These are phyloP conservation scores for Bipolaris zeicola DNA, from an alignment of 2,329 filamentous ascomycete genomes.

Conservation along the genomic window DNA sequence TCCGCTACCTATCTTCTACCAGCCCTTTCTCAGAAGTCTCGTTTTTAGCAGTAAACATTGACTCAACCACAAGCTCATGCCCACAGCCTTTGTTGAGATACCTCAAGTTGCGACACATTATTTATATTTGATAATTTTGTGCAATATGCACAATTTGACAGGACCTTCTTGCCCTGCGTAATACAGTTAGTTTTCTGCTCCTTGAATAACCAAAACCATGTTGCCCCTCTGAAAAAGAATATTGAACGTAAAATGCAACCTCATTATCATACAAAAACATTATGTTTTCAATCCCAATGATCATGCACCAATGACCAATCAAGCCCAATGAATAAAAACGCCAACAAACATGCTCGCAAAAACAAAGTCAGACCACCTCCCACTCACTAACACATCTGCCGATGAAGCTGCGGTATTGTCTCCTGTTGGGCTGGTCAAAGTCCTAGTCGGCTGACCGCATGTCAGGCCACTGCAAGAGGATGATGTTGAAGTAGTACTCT, in stretches of 20 bases:
- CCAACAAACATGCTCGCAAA: background rate
- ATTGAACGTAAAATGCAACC: background rate
- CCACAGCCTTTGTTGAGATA: too few relatives aligned
- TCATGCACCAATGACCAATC: background rate
- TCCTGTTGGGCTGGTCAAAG: background rate
- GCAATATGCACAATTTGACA: too few relatives aligned
- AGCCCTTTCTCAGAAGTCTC: too few relatives aligned
- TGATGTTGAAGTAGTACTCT: background rate
- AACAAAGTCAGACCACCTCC: background rate
- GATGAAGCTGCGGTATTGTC: background rate
- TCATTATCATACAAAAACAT: background rate
- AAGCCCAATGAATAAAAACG: background rate
- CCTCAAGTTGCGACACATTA: too few relatives aligned
- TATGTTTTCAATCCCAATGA: background rate
- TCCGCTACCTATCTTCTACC: too few relatives aligned
- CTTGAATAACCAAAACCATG: background rate
- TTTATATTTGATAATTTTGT: too few relatives aligned
- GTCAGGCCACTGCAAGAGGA: background rate
- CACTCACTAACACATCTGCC: background rate
- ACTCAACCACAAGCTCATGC: too few relatives aligned
- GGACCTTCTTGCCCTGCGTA: too few relatives aligned
- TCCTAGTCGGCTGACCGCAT: background rate
- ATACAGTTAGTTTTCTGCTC: background rate
- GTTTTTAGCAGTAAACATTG: too few relatives aligned
- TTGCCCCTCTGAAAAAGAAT: background rate